A percentile compares a stretch with the other conserved stretches of the same genome.
These are phyloP conservation scores for Hericium rajendrae DNA, from an alignment of 768 basidiomycete species.

Conservation along the genomic window DNA sequence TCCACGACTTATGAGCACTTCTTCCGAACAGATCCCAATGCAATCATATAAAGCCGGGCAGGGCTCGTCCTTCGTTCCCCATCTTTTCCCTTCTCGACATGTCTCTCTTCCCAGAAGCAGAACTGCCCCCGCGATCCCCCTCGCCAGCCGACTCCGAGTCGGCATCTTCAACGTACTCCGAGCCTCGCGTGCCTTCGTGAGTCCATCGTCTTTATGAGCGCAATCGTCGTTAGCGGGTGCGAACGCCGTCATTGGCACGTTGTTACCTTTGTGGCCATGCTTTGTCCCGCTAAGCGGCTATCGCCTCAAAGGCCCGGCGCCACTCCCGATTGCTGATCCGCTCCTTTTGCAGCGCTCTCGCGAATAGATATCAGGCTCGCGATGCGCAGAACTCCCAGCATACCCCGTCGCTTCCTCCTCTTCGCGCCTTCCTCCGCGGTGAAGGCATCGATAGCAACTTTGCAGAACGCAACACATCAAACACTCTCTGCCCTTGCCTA, in stretches of 20 bases:
- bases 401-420: constrained; percentile 10
- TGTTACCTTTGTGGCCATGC: not conserved
- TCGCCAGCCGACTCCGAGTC: constrained; percentile 7
- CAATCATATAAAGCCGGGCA: constrained; percentile 12
- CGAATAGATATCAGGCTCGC: too few relatives aligned
- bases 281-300: too few relatives aligned
- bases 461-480: not conserved
- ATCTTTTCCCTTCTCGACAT: constrained; percentile 8
- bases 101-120: constrained; percentile 11
- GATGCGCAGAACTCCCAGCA: not conserved
- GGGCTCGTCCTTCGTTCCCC: constrained; percentile 1
- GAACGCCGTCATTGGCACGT: not conserved
- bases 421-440: constrained; percentile 9
- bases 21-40: constrained; percentile 5
- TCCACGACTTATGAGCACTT: not conserved
- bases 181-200: not conserved
- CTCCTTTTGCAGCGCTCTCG: too few relatives aligned
- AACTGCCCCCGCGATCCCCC: constrained; percentile 4
- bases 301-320: too few relatives aligned
- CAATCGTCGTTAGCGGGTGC: not conserved
- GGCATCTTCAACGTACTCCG: constrained; percentile 6
- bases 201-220: not conserved
- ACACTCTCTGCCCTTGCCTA: not conserved
- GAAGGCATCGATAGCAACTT: constrained; percentile 8
- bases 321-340: too few relatives aligned